Evolutionary conservation across 495 filamentous ascomycete genomes (phyloP).

Genomic region (Hypoxylon crocopeplum): DNA sequence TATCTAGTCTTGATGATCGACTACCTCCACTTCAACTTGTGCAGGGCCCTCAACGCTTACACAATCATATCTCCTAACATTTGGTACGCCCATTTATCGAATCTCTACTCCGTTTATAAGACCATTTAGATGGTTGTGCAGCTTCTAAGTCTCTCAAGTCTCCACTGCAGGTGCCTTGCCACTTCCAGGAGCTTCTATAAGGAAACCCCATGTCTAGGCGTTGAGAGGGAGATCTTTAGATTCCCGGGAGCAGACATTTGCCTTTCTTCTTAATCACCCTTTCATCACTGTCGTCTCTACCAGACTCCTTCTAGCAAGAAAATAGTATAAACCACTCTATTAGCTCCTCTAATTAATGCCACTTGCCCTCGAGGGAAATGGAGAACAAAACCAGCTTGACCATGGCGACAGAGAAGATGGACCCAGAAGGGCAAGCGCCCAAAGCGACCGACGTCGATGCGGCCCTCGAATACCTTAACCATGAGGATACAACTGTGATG

Average conservation of each 20-base stretch:
- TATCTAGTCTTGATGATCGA: constrained; percentile 3
- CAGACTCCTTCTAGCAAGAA: neutral
- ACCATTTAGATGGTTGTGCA: neutral
- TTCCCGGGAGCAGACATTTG: no score
- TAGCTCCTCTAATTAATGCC: no score
- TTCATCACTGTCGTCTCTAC: neutral
- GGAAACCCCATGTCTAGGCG: no score
- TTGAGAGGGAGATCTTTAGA: no score
- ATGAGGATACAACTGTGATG: constrained; percentile 15
- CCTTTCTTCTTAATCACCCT: no score
- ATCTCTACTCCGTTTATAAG: neutral
- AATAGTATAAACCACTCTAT: no score
- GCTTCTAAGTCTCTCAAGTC: no score
- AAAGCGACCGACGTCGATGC: constrained; percentile 26
- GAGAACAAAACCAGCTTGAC: neutral
- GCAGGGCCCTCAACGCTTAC: neutral
- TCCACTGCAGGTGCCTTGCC: no score
- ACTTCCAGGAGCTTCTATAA: no score
- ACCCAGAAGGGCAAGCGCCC: constrained; percentile 15
- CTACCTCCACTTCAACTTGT: constrained; percentile 1
- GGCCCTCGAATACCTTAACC: constrained; percentile 33
- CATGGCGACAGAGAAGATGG: constrained; percentile 5
- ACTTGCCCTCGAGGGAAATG: neutral
- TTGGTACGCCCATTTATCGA: neutral
- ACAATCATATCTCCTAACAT: neutral